A percentile compares a stretch with the other conserved stretches of the same genome.
phyloP scores from a whole-genome alignment of 2,329 filamentous ascomycete genomes.

The Lasiodiplodia sp. region DNA sequence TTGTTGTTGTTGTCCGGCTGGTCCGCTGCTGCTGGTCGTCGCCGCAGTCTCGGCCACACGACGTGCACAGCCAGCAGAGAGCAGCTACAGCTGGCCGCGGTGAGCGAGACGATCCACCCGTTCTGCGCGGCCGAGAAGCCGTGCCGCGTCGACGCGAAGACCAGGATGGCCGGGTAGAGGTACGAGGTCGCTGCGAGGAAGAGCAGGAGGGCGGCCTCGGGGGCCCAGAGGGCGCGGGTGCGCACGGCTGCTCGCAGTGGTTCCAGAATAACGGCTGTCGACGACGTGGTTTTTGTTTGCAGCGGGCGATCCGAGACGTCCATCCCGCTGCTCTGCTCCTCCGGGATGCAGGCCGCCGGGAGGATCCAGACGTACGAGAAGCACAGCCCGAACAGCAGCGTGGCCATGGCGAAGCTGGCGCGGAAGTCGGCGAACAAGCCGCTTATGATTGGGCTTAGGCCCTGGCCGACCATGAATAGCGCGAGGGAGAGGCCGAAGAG shows the following conservation, averaged over 20 bases:
- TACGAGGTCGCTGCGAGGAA: not conserved
- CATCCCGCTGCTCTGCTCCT: not conserved
- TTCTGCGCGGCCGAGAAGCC: constrained; percentile 2
- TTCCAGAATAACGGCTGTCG: not conserved
- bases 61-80: not conserved
- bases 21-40: not conserved
- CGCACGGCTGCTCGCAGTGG: not conserved
- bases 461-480: constrained; percentile 7
- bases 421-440: constrained; percentile 12
- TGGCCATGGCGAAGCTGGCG: not conserved
- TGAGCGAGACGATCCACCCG: constrained; percentile 6
- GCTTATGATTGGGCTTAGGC: not conserved
- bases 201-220: not conserved
- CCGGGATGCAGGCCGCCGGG: not conserved
- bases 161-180: constrained; percentile 6
- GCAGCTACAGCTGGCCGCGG: not conserved
- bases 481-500: constrained; percentile 1
- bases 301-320: no score
- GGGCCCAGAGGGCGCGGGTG: not conserved
- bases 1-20: not conserved
- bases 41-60: not conserved
- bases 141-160: not conserved
- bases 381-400: not conserved
- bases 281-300: no score
- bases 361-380: not conserved